Evolutionary conservation across 768 basidiomycete species (phyloP).

Genomic region (Tylopilus cervinicoccineus): DNA sequence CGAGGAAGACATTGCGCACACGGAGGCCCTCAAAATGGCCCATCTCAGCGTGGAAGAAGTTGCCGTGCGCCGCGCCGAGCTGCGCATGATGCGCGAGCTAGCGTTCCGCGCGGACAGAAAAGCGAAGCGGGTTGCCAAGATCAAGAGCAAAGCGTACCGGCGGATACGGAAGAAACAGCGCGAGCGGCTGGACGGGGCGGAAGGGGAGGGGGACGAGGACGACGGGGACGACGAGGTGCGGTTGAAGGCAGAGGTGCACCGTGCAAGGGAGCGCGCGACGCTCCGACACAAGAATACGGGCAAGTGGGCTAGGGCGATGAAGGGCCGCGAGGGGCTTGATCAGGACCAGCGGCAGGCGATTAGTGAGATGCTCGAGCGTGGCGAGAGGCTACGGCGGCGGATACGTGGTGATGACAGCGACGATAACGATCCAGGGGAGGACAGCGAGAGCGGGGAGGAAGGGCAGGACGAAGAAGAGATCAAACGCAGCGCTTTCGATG

Average conservation of each 20-base stretch:
- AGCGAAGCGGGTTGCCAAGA: conserved; percentile 86
- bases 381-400: conserved; percentile 72
- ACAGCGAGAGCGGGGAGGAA: conserved; percentile 37
- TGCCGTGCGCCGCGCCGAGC: conserved; percentile 70
- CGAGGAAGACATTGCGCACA: conserved; percentile 72
- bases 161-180: conserved; percentile 77
- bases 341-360: conserved; percentile 64
- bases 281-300: conserved; percentile 84
- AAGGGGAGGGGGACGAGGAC: conserved; percentile 33
- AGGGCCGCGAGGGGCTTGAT: conserved; percentile 62
- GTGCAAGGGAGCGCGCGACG: conserved; percentile 88
- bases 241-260: conserved; percentile 69
- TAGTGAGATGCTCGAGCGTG: conserved; percentile 78
- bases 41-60: conserved; percentile 85
- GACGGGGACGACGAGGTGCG: conserved; percentile 44
- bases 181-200: conserved; percentile 50
- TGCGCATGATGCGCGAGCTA: conserved; percentile 87
- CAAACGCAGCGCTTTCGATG: conserved; percentile 71
- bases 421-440: conserved; percentile 47
- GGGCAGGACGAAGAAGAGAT: conserved; percentile 45
- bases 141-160: conserved; percentile 93
- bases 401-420: conserved; percentile 68
- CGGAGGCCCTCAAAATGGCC: conserved; percentile 82
- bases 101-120: conserved; percentile 92
- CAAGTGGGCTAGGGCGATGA: conserved; percentile 82